These are phyloP conservation scores for Corniculantispora saksenae DNA, from an alignment of 2,329 filamentous ascomycete genomes.

Conservation along the genomic window DNA sequence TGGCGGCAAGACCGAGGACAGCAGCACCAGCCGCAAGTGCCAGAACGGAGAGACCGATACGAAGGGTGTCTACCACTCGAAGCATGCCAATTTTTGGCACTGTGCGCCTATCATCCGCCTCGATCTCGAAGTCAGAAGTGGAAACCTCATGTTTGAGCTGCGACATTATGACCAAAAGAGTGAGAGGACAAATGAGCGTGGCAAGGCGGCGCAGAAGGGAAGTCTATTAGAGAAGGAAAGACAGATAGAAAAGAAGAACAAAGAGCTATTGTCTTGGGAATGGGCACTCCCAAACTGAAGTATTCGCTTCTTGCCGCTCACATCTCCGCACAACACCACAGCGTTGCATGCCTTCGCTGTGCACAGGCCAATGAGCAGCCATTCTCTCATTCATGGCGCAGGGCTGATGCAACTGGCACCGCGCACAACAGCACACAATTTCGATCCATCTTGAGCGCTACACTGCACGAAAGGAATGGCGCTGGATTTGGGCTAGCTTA, in stretches of 20 bases:
- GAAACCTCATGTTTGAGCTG: conserved; percentile 43
- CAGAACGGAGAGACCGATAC: conserved; percentile 50
- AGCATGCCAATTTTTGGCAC: conserved; percentile 42
- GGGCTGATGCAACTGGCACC: neutral
- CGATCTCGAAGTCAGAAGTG: conserved; percentile 51
- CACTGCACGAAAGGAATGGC: neutral
- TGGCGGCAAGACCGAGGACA: conserved; percentile 55
- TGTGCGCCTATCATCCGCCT: conserved; percentile 38
- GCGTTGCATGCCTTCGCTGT: neutral
- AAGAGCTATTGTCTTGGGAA: neutral
- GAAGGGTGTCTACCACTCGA: conserved; percentile 44
- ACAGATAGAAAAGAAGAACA: neutral
- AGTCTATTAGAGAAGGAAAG: neutral
- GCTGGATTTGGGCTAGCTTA: neutral
- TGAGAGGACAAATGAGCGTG: conserved; percentile 5
- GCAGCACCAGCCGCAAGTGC: conserved; percentile 53
- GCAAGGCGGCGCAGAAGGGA: neutral
- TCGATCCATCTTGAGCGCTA: neutral
- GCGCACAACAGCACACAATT: neutral
- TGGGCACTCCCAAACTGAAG: conserved; percentile 7
- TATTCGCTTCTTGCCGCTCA: conserved; percentile 14
- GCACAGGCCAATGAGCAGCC: neutral
- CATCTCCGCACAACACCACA: neutral
- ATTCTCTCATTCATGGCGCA: neutral
- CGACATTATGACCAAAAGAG: conserved; percentile 30